Percentiles rank a stretch among this genome's conserved stretches.
phyloP scores from a whole-genome alignment of 2,329 filamentous ascomycete genomes.

The Lachnellula occidentalis region DNA sequence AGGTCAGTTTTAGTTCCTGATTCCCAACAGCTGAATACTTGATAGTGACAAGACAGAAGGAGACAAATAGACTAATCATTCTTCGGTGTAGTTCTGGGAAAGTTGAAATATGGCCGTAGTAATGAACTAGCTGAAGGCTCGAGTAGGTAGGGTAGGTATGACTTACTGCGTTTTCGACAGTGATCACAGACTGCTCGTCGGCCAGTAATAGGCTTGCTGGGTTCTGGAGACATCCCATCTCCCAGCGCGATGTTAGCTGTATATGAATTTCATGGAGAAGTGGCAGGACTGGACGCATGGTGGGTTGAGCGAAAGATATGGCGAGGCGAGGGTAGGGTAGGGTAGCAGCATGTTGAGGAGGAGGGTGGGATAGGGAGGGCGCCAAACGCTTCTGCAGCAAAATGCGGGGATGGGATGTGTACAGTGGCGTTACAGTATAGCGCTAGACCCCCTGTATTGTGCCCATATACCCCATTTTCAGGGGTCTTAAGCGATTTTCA shows the following conservation, averaged over 20 bases:
- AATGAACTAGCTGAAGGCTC: too few species aligned
- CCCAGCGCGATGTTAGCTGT: constrained; percentile 6
- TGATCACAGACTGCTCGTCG: constrained; percentile 41
- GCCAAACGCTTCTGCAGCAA: not conserved
- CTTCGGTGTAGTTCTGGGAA: not conserved
- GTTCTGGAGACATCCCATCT: constrained; percentile 27
- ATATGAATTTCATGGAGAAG: constrained; percentile 15
- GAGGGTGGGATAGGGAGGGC: not conserved
- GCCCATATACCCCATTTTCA: too few species aligned
- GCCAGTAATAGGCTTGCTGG: constrained; percentile 15
- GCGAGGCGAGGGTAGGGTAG: constrained; percentile 9
- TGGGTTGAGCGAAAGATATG: constrained; percentile 24
- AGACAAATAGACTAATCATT: not conserved
- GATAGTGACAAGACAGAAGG: constrained; percentile 1
- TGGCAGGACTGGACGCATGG: not conserved
- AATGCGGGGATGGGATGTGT: not conserved
- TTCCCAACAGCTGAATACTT: not conserved
- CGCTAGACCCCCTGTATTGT: not conserved
- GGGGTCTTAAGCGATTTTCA: not conserved
- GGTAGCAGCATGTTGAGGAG: not conserved
- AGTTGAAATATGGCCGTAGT: not conserved
- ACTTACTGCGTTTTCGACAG: constrained; percentile 39
- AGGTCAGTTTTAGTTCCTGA: constrained; percentile 9
- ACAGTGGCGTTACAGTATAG: not conserved
- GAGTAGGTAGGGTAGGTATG: not conserved